These are phyloP conservation scores for Eleusine coracana DNA, from an alignment of 176 grass and related monocot species.

Conservation along the genomic window DNA sequence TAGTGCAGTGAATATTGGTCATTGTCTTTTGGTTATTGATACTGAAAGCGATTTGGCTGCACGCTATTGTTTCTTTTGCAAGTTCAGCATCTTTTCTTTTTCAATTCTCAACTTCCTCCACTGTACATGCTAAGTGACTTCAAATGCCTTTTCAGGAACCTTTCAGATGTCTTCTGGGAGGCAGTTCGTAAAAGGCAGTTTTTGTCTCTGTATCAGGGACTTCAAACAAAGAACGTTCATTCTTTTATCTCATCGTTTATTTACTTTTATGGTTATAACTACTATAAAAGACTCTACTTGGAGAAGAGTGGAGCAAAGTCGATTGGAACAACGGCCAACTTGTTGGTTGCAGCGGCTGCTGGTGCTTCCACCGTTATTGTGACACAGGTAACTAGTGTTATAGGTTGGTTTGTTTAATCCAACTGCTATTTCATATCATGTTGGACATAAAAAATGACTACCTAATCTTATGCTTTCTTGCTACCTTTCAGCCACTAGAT, in stretches of 20 bases:
- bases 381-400: constrained; percentile 62
- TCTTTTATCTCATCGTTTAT: constrained; percentile 90
- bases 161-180: constrained; percentile 96
- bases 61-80: constrained; percentile 18
- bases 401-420: constrained; percentile 6
- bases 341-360: constrained; percentile 85
- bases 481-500: constrained; percentile 74
- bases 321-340: constrained; percentile 85
- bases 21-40: background rate
- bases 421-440: background rate
- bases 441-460: background rate
- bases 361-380: constrained; percentile 90
- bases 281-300: constrained; percentile 86
- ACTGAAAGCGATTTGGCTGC: constrained; percentile 12
- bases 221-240: constrained; percentile 92
- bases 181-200: constrained; percentile 72
- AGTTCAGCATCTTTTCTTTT: constrained; percentile 20
- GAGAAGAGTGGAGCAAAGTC: constrained; percentile 83
- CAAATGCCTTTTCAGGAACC: constrained; percentile 66
- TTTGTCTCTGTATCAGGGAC: constrained; percentile 91
- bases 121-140: constrained; percentile 9
- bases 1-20: background rate
- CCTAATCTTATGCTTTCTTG: constrained; percentile 36
- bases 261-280: constrained; percentile 98
- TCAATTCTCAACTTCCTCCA: background rate